Evolutionary conservation across 352 stramenopile genomes (phyloP).

Genomic region (Phytophthora nicotianae): DNA sequence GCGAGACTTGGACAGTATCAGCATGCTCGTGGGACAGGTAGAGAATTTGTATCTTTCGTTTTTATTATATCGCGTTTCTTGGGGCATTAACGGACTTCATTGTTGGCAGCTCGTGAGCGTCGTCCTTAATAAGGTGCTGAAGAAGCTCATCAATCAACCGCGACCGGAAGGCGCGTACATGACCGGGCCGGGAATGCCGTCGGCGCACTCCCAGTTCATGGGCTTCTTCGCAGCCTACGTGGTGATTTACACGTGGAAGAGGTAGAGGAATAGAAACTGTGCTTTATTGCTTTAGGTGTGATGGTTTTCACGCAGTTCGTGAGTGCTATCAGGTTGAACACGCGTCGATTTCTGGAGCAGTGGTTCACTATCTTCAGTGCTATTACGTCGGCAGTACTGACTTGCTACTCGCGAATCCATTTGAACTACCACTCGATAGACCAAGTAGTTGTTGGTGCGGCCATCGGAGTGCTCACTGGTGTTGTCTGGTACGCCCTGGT

Average conservation of each 20-base stretch:
- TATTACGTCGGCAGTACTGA: constrained; percentile 50
- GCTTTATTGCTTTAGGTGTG: constrained; percentile 1
- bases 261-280: constrained; percentile 31
- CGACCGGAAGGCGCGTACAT: constrained; percentile 69
- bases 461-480: constrained; percentile 51
- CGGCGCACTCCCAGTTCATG: constrained; percentile 83
- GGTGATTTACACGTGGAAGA: constrained; percentile 69
- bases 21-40: constrained; percentile 76
- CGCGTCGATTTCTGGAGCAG: constrained; percentile 62
- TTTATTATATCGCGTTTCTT: constrained; percentile 4
- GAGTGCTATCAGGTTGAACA: constrained; percentile 48
- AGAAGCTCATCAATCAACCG: constrained; percentile 73
- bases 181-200: constrained; percentile 76
- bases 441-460: constrained; percentile 67
- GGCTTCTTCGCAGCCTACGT: constrained; percentile 79
- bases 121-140: constrained; percentile 80
- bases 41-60: neutral
- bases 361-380: constrained; percentile 57
- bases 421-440: constrained; percentile 80
- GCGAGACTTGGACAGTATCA: constrained; percentile 78
- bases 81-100: neutral
- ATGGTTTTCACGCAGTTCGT: neutral
- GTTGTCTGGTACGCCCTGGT: constrained; percentile 60
- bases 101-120: constrained; percentile 64
- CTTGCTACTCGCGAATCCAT: constrained; percentile 77